Conservation (phyloP, 495 filamentous ascomycete species). For the Astrocystis sublimbata region DNA sequence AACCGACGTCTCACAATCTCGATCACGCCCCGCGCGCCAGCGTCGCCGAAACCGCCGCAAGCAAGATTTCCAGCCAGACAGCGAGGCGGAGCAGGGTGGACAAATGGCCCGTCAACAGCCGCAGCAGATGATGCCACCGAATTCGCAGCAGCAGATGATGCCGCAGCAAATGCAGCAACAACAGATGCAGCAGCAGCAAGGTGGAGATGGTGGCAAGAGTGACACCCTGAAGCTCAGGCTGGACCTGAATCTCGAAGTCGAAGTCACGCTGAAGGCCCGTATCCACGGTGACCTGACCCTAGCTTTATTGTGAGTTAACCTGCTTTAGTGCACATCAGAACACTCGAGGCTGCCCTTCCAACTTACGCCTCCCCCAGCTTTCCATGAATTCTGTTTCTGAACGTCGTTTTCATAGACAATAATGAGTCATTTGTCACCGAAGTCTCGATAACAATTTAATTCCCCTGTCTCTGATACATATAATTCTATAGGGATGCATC, state of each 20-base stretch:
- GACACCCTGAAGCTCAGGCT: slow-evolving; percentile 73
- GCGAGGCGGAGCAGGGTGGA: slow-evolving; percentile 8
- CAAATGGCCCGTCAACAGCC: slow-evolving; percentile 7
- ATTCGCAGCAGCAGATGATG: slow-evolving; percentile 44
- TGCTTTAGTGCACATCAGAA: neutral
- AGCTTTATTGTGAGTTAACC: slow-evolving; percentile 70
- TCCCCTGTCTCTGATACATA: slow-evolving; percentile 13
- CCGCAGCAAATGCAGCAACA: slow-evolving; percentile 53
- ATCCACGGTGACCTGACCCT: slow-evolving; percentile 89
- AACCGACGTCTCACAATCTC: slow-evolving; percentile 4
- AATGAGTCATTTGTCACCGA: slow-evolving; percentile 12
- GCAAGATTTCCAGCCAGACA: slow-evolving; percentile 11
- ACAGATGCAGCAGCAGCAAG: slow-evolving; percentile 24
- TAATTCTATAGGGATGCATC: slow-evolving; percentile 10
- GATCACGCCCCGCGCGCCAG: slow-evolving; percentile 15
- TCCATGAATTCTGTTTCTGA: slow-evolving; percentile 8
- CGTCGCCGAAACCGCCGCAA: slow-evolving; percentile 15
- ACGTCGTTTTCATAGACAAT: slow-evolving; percentile 18
- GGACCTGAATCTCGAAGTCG: slow-evolving; percentile 85
- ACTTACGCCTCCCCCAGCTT: neutral
- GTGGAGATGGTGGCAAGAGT: slow-evolving; percentile 55
- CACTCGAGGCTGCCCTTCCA: neutral
- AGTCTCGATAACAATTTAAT: slow-evolving; percentile 5
- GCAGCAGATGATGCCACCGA: slow-evolving; percentile 5
- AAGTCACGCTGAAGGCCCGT: slow-evolving; percentile 87